Conservation (phyloP, 805 yeast species). For the Metschnikowia cerradonensis region DNA sequence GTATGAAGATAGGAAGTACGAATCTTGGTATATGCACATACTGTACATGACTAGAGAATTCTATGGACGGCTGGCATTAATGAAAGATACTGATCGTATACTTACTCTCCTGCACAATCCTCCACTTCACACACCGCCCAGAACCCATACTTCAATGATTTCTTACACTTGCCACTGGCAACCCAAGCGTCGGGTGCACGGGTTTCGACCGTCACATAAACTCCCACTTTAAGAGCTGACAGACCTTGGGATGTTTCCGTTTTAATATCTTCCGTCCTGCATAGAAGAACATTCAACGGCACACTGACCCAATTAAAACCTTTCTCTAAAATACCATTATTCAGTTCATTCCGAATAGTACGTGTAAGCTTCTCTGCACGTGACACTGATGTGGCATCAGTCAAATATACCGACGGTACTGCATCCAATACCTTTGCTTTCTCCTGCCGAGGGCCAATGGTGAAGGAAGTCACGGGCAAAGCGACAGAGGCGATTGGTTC, state of each 20-base stretch:
- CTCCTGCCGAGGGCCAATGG: constrained; percentile 18
- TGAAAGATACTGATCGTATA: too few relatives aligned
- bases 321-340: constrained; percentile 9
- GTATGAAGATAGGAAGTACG: too few relatives aligned
- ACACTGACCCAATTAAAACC: constrained; percentile 35
- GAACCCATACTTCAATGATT: constrained; percentile 23
- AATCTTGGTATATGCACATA: too few relatives aligned
- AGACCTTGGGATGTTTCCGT: too few relatives aligned
- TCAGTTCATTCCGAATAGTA: constrained; percentile 14
- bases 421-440: constrained; percentile 24
- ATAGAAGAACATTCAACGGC: constrained; percentile 23
- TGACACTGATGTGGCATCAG: constrained; percentile 25
- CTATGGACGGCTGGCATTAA: too few relatives aligned
- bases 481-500: constrained; percentile 1
- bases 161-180: constrained; percentile 8
- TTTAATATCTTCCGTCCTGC: not conserved
- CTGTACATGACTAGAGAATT: too few relatives aligned
- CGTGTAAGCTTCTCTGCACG: constrained; percentile 31
- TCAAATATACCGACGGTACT: constrained; percentile 34
- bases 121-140: constrained; percentile 20
- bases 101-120: not conserved
- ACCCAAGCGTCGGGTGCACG: constrained; percentile 22
- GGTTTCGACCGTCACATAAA: constrained; percentile 27
- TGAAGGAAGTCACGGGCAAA: constrained; percentile 25
- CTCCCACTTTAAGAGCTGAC: constrained; percentile 19